These are phyloP conservation scores for Ophiobolus disseminans DNA, from an alignment of 2,329 filamentous ascomycete genomes.

Conservation along the genomic window DNA sequence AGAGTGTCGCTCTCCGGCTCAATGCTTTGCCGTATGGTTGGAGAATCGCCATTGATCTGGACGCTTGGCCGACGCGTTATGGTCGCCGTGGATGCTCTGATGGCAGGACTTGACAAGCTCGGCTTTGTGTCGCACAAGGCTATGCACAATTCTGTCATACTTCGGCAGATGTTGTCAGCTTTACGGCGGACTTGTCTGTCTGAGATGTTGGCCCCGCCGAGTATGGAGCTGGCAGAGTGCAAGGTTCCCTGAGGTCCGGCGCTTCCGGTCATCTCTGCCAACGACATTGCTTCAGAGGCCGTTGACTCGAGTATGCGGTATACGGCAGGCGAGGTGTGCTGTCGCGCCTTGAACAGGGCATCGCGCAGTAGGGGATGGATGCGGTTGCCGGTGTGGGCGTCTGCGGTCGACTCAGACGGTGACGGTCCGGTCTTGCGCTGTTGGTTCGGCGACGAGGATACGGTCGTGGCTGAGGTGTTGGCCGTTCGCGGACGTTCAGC, in stretches of 20 bases:
- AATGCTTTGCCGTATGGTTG: slow-evolving; percentile 40
- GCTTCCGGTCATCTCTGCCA: slow-evolving; percentile 79
- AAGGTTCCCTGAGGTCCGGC: slow-evolving; percentile 67
- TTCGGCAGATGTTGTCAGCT: slow-evolving; percentile 90
- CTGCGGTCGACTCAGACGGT: slow-evolving; percentile 52
- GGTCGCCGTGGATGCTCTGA: slow-evolving; percentile 30
- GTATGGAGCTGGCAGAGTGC: slow-evolving; percentile 71
- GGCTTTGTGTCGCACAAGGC: slow-evolving; percentile 64
- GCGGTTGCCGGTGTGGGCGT: slow-evolving; percentile 57
- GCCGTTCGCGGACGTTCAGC: slow-evolving; percentile 89
- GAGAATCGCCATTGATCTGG: slow-evolving; percentile 46
- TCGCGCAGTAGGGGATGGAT: slow-evolving; percentile 80
- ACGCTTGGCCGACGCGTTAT: slow-evolving; percentile 45
- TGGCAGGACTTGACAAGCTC: slow-evolving; percentile 38
- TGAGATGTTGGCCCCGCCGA: slow-evolving; percentile 65
- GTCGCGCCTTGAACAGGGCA: slow-evolving; percentile 79
- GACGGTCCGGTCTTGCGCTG: slow-evolving; percentile 60
- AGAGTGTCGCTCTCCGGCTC: slow-evolving; percentile 45
- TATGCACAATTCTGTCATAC: slow-evolving; percentile 89
- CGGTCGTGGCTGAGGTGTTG: slow-evolving; percentile 86
- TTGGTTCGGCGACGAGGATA: slow-evolving; percentile 87
- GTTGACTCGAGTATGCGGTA: slow-evolving; percentile 82
- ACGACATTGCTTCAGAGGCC: slow-evolving; percentile 78
- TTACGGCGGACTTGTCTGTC: slow-evolving; percentile 89
- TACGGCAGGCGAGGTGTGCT: slow-evolving; percentile 71